A percentile compares a stretch with the other conserved stretches of the same genome.
phyloP scores from a whole-genome alignment of 345 rosid genomes.

The Raphanus raphanistrum region DNA sequence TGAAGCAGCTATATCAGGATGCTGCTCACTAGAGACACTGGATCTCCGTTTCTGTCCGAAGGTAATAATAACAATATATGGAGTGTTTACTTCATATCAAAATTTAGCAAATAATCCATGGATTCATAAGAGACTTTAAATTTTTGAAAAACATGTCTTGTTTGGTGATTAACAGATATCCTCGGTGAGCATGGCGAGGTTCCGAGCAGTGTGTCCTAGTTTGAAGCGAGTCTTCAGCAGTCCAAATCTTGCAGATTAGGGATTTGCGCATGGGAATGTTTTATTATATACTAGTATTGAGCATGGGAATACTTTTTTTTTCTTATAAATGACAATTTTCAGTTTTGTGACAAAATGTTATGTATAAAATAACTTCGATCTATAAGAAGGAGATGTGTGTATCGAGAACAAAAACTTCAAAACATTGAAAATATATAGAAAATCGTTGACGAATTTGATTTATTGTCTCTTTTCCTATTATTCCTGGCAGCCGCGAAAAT shows the following conservation, averaged over 20 bases:
- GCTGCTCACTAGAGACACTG: slow-evolving; percentile 82
- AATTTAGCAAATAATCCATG: not conserved
- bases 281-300: not conserved
- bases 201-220: slow-evolving; percentile 68
- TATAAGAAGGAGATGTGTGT: no score
- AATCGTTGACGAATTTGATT: no score
- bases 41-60: slow-evolving; percentile 92
- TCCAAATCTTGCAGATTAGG: slow-evolving; percentile 33
- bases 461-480: no score
- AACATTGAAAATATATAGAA: no score
- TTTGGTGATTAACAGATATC: slow-evolving; percentile 47
- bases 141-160: not conserved
- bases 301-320: no score
- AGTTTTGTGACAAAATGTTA: no score
- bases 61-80: slow-evolving; percentile 43
- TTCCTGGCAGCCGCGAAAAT: no score
- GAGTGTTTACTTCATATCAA: slow-evolving; percentile 6
- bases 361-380: no score
- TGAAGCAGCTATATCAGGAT: slow-evolving; percentile 74
- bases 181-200: slow-evolving; percentile 64
- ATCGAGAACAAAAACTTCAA: no score
- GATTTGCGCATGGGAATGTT: not conserved
- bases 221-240: slow-evolving; percentile 68
- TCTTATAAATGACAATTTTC: no score
- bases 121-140: not conserved